Evolutionary conservation across 2,329 filamentous ascomycete species (phyloP).

Genomic region (Scortechinia acanthostroma): DNA sequence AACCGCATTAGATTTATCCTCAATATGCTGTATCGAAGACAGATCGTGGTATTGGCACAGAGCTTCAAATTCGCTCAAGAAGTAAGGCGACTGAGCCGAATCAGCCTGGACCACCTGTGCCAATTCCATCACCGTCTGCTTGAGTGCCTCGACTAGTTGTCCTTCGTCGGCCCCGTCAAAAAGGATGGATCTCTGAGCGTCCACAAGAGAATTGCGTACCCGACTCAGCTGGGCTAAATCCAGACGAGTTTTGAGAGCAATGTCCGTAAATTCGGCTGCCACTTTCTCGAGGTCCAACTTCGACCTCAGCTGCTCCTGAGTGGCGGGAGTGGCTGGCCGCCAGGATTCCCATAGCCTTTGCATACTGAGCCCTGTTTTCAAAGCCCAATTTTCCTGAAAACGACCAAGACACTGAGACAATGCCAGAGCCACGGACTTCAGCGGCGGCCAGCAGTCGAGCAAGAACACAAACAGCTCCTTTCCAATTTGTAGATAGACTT

Average conservation of each 20-base stretch:
- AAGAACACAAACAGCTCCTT: constrained; percentile 12
- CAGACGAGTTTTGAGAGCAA: constrained; percentile 49
- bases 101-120: constrained; percentile 47
- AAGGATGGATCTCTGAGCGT: constrained; percentile 48
- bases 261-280: constrained; percentile 48
- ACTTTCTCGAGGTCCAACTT: constrained; percentile 44
- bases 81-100: constrained; percentile 40
- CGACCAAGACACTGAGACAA: constrained; percentile 35
- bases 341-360: constrained; percentile 70
- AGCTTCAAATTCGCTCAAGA: constrained; percentile 21
- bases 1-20: background rate
- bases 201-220: constrained; percentile 43
- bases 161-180: constrained; percentile 29
- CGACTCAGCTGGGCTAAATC: constrained; percentile 40
- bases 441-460: background rate
- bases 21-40: background rate
- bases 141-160: constrained; percentile 34
- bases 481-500: background rate
- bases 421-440: constrained; percentile 4
- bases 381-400: constrained; percentile 65
- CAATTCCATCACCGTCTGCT: constrained; percentile 32
- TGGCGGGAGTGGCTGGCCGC: constrained; percentile 51
- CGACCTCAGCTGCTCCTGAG: constrained; percentile 32
- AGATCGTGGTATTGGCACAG: background rate
- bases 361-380: constrained; percentile 74